Base-by-base conservation (phyloP, 164 flowering plant species). In the Paratinospora sagittata region DNA sequence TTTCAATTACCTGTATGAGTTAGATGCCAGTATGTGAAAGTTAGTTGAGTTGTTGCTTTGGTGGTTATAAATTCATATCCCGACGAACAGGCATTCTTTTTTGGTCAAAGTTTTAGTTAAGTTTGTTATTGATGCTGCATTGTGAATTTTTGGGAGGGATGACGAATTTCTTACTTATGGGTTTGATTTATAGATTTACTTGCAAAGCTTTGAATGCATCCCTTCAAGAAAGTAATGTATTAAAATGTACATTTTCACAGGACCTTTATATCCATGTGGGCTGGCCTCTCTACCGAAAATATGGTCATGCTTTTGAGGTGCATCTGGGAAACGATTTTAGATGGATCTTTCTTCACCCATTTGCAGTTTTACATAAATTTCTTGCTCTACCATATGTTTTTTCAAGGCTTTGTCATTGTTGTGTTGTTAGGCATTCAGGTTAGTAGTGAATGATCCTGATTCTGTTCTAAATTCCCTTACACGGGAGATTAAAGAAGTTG, bases 251-350 rank as follows among this genome's bases (percentile, higher is more conserved):
- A 30, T 34, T 9, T 14, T 79, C 62, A 39, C 86, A 95, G 97
- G 99, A 95, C 57, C 74, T 95, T 65, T 92, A 95, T 69, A 75
- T 92, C 67, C 88, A 89, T 75, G 83, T 95, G 65, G 97, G 92
- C n/a, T 95, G 99, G 97, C 99, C 99, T 57, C 72, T 95, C 39
- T 95, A 90, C 78, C 79, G 88, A 73, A 95, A 88, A 76, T 87
- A 91, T 88, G 94, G 94, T 13, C 99, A 92, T 88, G 98, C 99
- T 75, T 91, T 91, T 84, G 99, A 95, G 95, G 97, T 90, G 41
- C 76, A 16, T 0, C 45, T 41, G 45, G 34, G 34, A 30, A 30
- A 30, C 3, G 34, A 30, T 30, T 30, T 30, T 30, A 30, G 34
- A 30, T 30, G 34, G 34, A 30, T 30, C 34, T 47, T 24, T 21